Conservation (phyloP, 805 yeast genomes). For the Saccharomycopsis sp. region DNA sequence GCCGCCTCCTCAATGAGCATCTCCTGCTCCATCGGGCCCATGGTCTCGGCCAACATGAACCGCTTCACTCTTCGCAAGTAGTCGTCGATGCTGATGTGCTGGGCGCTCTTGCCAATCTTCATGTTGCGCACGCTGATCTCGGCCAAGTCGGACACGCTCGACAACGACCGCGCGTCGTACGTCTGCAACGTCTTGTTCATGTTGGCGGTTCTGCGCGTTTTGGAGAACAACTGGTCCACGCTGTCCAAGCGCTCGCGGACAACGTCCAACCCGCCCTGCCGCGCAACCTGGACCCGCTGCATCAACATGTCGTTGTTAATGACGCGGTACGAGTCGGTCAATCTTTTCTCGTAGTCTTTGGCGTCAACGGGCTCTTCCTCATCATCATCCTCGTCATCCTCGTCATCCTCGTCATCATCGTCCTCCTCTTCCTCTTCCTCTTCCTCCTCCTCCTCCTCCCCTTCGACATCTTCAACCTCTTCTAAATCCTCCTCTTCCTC, state of each 20-base stretch:
- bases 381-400: slow-evolving; percentile 19
- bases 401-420: slow-evolving; percentile 20
- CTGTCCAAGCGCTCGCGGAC: slow-evolving; percentile 37
- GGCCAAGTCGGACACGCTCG: slow-evolving; percentile 52
- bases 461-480: slow-evolving; percentile 13
- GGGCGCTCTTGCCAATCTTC: slow-evolving; percentile 47
- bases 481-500: slow-evolving; percentile 10
- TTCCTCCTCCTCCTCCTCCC: slow-evolving; percentile 13
- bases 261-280: slow-evolving; percentile 47
- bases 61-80: slow-evolving; percentile 33
- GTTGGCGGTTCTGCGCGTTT: slow-evolving; percentile 31
- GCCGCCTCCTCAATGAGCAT: slow-evolving; percentile 22
- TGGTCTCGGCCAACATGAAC: slow-evolving; percentile 32
- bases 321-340: slow-evolving; percentile 8
- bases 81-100: slow-evolving; percentile 40
- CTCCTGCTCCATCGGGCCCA: slow-evolving; percentile 12
- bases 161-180: slow-evolving; percentile 56
- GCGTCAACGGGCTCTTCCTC: slow-evolving; percentile 22
- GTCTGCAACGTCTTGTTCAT: slow-evolving; percentile 38
- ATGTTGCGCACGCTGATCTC: slow-evolving; percentile 55
- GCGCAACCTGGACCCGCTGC: slow-evolving; percentile 43
- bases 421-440: slow-evolving; percentile 15
- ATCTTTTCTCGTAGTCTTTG: slow-evolving; percentile 18
- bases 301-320: slow-evolving; percentile 14
- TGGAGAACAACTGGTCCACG: slow-evolving; percentile 40